Evolutionary conservation across 805 yeast genomes (phyloP).

Genomic region (Teunomyces stri): DNA sequence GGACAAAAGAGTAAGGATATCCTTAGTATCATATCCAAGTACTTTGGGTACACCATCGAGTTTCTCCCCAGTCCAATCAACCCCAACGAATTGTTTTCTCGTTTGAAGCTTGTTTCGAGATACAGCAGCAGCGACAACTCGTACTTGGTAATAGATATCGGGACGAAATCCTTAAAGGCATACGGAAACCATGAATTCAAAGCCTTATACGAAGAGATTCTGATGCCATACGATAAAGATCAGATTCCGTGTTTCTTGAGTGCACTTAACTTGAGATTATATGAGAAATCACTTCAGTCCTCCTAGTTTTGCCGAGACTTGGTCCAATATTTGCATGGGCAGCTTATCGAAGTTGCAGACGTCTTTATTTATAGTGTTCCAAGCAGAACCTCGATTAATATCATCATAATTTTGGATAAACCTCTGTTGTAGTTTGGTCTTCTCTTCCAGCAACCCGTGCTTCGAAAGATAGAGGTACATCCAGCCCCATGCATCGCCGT

Average conservation of each 20-base stretch:
- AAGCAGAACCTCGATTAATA: slow-evolving; percentile 60
- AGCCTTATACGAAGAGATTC: slow-evolving; percentile 45
- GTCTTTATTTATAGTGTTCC: slow-evolving; percentile 55
- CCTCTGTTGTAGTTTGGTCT: slow-evolving; percentile 29
- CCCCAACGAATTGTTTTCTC: slow-evolving; percentile 47
- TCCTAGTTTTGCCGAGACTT: slow-evolving; percentile 5
- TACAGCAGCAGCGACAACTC: slow-evolving; percentile 30
- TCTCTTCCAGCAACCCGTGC: slow-evolving; percentile 37
- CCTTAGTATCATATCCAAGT: slow-evolving; percentile 59
- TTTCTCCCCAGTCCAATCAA: slow-evolving; percentile 48
- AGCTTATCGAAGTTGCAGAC: slow-evolving; percentile 43
- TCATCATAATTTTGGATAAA: slow-evolving; percentile 32
- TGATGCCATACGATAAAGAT: slow-evolving; percentile 64
- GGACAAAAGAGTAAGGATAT: slow-evolving; percentile 69
- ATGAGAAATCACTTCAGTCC: slow-evolving; percentile 32
- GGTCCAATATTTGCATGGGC: slow-evolving; percentile 39
- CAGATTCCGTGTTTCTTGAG: slow-evolving; percentile 79
- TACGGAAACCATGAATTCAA: slow-evolving; percentile 41
- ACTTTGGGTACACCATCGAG: slow-evolving; percentile 73
- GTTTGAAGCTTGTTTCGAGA: slow-evolving; percentile 53
- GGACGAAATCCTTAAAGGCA: slow-evolving; percentile 53
- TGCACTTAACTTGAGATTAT: slow-evolving; percentile 66
- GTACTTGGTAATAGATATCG: slow-evolving; percentile 56
- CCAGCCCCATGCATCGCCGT: slow-evolving; percentile 82
- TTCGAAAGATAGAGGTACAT: slow-evolving; percentile 44